Evolutionary conservation across 1,284 basidiomycete species (phyloP).

Genomic region (Cerioporus squamosus): DNA sequence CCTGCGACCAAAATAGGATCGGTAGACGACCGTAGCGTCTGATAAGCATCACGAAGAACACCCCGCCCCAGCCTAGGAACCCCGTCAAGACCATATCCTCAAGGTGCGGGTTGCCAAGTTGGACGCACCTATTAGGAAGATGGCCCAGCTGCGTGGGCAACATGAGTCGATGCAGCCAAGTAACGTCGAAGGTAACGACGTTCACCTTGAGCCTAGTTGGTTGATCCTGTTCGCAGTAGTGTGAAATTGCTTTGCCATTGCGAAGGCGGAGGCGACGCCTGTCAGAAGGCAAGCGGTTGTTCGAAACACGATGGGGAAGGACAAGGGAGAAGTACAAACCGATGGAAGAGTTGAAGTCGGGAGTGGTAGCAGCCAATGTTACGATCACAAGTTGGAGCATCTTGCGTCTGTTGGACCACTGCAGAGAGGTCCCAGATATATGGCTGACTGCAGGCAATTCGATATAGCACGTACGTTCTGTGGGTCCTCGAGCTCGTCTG

Average conservation of each 20-base stretch:
- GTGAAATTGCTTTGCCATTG: slow-evolving; percentile 56
- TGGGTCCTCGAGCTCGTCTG: slow-evolving; percentile 63
- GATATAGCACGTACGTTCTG: slow-evolving; percentile 54
- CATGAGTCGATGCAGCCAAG: neutral
- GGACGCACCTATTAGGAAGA: slow-evolving; percentile 58
- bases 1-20: slow-evolving; percentile 67
- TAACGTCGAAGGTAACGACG: neutral
- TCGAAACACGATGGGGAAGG: neutral
- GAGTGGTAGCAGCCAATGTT: slow-evolving; percentile 66
- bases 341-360: slow-evolving; percentile 69
- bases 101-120: neutral
- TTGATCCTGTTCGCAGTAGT: slow-evolving; percentile 64
- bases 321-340: slow-evolving; percentile 40
- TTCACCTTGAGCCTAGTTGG: slow-evolving; percentile 60
- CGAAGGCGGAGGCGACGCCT: slow-evolving; percentile 64
- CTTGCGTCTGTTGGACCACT: slow-evolving; percentile 53
- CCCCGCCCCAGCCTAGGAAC: slow-evolving; percentile 55
- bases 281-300: neutral
- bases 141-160: slow-evolving; percentile 56
- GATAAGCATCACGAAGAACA: slow-evolving; percentile 61
- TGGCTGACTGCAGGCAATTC: too few relatives aligned
- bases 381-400: slow-evolving; percentile 58
- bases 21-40: slow-evolving; percentile 63
- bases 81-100: neutral
- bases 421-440: neutral